Conservation (phyloP, 495 filamentous ascomycete genomes). For the Penicillium flavigenum region DNA sequence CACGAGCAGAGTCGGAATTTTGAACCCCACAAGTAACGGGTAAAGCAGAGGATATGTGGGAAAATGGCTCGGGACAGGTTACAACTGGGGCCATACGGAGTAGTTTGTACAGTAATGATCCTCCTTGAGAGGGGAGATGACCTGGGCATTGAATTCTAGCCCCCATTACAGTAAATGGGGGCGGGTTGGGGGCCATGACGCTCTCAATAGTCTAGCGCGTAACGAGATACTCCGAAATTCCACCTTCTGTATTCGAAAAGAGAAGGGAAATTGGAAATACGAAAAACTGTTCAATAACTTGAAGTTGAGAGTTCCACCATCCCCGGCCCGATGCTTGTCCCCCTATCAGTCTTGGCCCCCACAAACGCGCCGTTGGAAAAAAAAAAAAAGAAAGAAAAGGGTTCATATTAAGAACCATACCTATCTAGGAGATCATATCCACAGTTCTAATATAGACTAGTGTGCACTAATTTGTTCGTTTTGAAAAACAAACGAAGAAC, state of each 20-base stretch:
- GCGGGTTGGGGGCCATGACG: constrained; percentile 15
- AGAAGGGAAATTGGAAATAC: neutral
- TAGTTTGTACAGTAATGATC: constrained; percentile 8
- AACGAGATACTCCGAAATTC: neutral
- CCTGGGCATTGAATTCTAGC: constrained; percentile 11
- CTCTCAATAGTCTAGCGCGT: neutral
- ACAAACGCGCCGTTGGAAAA: constrained; percentile 25
- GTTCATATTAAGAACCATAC: neutral
- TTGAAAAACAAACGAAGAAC: neutral
- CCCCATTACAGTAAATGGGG: constrained; percentile 12
- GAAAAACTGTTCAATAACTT: constrained; percentile 1
- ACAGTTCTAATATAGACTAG: neutral
- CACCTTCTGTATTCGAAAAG: neutral
- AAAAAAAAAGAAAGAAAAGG: neutral
- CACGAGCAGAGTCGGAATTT: constrained; percentile 15
- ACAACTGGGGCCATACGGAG: constrained; percentile 6
- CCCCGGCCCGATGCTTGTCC: constrained; percentile 15
- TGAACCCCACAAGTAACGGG: constrained; percentile 14
- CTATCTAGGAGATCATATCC: no score
- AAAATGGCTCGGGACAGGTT: constrained; percentile 4
- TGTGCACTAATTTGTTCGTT: neutral
- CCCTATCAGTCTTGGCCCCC: constrained; percentile 20
- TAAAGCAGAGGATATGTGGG: constrained; percentile 1
- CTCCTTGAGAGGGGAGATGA: constrained; percentile 1
- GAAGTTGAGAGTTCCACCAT: constrained; percentile 1